A percentile compares a stretch with the other conserved stretches of the same genome.
Conservation (phyloP, 2,329 filamentous ascomycete genomes). For the Didymella sp. region DNA sequence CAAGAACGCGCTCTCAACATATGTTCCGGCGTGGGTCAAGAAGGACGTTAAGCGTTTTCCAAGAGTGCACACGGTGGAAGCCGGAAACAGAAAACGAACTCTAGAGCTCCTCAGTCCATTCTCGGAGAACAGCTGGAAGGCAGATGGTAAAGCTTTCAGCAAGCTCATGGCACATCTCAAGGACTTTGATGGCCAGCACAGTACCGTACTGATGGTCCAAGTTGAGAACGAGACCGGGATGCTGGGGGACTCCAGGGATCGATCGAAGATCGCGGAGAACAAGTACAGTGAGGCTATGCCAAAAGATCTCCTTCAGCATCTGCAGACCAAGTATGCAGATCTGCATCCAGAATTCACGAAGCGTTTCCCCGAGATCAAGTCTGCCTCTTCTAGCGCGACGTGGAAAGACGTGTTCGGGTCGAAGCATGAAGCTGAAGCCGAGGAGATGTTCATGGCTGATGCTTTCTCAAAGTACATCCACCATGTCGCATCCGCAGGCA, state of each 20-base stretch:
- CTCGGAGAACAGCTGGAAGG: conserved; percentile 43
- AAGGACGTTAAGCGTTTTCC: conserved; percentile 46
- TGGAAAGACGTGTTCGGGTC: conserved; percentile 55
- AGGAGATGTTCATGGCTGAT: conserved; percentile 60
- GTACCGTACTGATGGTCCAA: conserved; percentile 63
- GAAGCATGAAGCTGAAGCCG: conserved; percentile 40
- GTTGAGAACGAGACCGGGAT: conserved; percentile 65
- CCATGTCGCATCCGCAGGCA: conserved; percentile 52
- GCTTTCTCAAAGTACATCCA: conserved; percentile 54
- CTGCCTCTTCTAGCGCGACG: conserved; percentile 22
- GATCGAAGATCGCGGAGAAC: conserved; percentile 52
- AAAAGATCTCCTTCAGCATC: conserved; percentile 43
- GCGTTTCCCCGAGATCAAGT: conserved; percentile 30
- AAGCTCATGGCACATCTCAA: conserved; percentile 52
- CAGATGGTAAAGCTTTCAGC: conserved; percentile 52
- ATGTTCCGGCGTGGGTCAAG: conserved; percentile 36
- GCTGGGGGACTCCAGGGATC: conserved; percentile 60
- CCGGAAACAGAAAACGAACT: conserved; percentile 30
- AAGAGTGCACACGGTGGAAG: conserved; percentile 31
- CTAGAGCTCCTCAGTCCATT: conserved; percentile 42
- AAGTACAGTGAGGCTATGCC: conserved; percentile 52
- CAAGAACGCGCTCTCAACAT: conserved; percentile 53
- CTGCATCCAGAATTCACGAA: conserved; percentile 39
- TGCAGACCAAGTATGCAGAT: conserved; percentile 24
- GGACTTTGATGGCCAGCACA: conserved; percentile 55